A percentile compares a stretch with the other conserved stretches of the same genome.
phyloP scores from a whole-genome alignment of 75 land plant genomes.

The Cupressus sempervirens region DNA sequence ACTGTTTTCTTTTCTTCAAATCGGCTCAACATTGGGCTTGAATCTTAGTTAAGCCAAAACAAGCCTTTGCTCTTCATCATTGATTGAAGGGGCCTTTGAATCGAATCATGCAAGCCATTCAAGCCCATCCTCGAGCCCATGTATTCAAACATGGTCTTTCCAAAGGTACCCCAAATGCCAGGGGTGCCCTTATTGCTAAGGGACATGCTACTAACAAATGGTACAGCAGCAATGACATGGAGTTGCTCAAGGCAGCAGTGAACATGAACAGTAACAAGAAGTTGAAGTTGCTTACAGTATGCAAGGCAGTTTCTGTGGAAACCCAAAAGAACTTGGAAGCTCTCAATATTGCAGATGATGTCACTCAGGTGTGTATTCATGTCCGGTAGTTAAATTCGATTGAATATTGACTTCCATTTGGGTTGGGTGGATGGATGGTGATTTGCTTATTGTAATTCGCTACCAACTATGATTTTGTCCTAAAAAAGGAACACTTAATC shows the following conservation, averaged over 20 bases:
- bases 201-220: background rate
- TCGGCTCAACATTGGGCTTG: background rate
- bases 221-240: background rate
- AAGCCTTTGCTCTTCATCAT: no score
- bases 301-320: conserved; percentile 5
- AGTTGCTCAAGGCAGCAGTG: background rate
- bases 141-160: background rate
- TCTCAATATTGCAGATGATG: conserved; percentile 74
- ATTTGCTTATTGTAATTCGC: background rate
- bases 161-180: background rate
- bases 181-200: conserved; percentile 3
- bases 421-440: conserved; percentile 3
- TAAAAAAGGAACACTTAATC: background rate
- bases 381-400: background rate
- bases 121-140: background rate
- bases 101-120: no score
- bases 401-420: background rate
- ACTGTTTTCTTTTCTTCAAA: background rate
- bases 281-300: background rate
- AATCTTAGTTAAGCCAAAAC: background rate
- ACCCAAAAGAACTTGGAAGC: conserved; percentile 37
- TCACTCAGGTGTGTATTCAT: conserved; percentile 47
- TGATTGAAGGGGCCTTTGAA: no score
- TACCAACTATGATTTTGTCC: background rate
- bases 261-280: background rate